Evolutionary conservation across 2,329 filamentous ascomycete genomes (phyloP).

Genomic region (Venturia asperata): DNA sequence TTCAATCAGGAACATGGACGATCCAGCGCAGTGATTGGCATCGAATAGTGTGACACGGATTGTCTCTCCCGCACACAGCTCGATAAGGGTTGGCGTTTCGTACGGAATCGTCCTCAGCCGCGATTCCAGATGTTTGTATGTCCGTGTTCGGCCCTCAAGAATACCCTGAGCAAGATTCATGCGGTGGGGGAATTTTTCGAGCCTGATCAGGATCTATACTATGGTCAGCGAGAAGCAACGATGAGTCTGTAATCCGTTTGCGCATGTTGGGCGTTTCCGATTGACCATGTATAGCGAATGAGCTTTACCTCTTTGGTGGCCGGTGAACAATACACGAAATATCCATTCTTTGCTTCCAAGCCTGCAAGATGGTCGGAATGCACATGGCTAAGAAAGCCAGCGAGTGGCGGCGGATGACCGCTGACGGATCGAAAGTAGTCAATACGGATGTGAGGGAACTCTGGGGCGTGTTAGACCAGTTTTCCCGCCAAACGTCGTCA

Average conservation of each 20-base stretch:
- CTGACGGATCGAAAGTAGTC: conserved; percentile 67
- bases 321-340: conserved; percentile 85
- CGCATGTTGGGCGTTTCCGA: neutral
- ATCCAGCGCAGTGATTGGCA: conserved; percentile 85
- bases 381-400: conserved; percentile 85
- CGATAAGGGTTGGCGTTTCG: conserved; percentile 69
- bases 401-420: conserved; percentile 56
- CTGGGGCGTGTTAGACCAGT: conserved; percentile 31
- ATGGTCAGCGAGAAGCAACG: neutral
- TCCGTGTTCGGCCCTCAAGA: conserved; percentile 64
- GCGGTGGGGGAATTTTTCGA: conserved; percentile 72
- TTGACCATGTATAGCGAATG: neutral
- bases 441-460: conserved; percentile 76
- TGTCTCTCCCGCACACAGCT: conserved; percentile 59
- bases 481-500: neutral
- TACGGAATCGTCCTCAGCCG: conserved; percentile 74
- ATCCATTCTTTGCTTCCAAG: conserved; percentile 65
- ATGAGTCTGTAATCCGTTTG: neutral
- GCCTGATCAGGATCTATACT: conserved; percentile 59
- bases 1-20: conserved; percentile 90
- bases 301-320: conserved; percentile 61
- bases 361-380: conserved; percentile 85
- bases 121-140: conserved; percentile 67
- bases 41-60: conserved; percentile 80
- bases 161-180: conserved; percentile 75